Evolutionary conservation across 345 rosid species (phyloP), one percentile per base, ranked within the genome.

Genomic region (Pugionium cornutum): DNA sequence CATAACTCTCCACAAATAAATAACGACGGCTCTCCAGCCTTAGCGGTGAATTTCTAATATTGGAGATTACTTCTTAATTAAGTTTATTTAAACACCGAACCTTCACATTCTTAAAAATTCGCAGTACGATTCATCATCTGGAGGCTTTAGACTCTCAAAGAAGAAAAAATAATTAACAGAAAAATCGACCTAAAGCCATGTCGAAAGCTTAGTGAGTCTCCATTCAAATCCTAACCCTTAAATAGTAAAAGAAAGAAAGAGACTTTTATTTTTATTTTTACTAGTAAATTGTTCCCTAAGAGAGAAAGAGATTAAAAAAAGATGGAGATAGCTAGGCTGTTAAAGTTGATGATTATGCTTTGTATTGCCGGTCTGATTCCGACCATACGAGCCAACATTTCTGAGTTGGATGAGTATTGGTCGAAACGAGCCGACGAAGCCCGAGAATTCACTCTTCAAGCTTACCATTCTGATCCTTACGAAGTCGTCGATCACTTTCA

Each of bases 401-500:
- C 60, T 5, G 79, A 78, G 46, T 66, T 67, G 30, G 95, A 90
- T 25, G 83, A 78, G 6, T 88, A 90, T 58, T 86, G 92, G 97
- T 64, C 66, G 36, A 18, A 54, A 44, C 72, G 75, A 9, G 83
- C 82, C 26, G 63, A 61, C 8, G 66, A 66, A 35, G 86, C 95
- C 34, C 40, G 50, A 8, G 57, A 77, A 6, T 68, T 70, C 9
- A 49, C 79, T 33, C 36, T 69, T 3, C 50, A 72, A 6, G 81
- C 95, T 2, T 90, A 76, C 32, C 41, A 66, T 43, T 81, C 87
- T 2, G 72, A 79, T n/a, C 97, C 97, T 25, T 57, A 62, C 44
- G 76, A 70, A 32, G 75, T 83, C 70, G 82, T 84, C 51, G 64
- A 68, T 1, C 72, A 75, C 18, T 67, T 87, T 52, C 83, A 85